Percentiles rank a stretch among this genome's conserved stretches.
Evolutionary conservation across 371 early-diverging fungal genomes (phyloP).

Genomic region (Mortierella sp.): DNA sequence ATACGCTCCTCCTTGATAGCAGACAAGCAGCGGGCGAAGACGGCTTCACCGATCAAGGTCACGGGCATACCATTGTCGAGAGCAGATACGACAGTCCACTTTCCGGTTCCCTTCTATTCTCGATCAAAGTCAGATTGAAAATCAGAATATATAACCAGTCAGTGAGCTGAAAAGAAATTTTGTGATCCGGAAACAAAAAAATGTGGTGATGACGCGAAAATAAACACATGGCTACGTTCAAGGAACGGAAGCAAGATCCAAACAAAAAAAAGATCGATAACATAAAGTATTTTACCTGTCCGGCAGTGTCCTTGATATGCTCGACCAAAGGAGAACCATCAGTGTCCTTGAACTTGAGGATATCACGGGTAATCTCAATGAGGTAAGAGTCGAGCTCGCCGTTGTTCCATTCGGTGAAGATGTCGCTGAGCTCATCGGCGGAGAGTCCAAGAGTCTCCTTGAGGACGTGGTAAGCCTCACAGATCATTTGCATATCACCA

Average conservation of each 20-base stretch:
- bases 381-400: slow-evolving; percentile 97
- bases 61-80: slow-evolving; percentile 95
- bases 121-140: slow-evolving; percentile 10
- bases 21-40: slow-evolving; percentile 97
- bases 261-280: neutral
- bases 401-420: slow-evolving; percentile 96
- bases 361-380: slow-evolving; percentile 96
- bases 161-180: neutral
- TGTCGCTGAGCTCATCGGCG: slow-evolving; percentile 90
- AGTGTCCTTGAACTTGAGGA: slow-evolving; percentile 91
- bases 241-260: neutral
- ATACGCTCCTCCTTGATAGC: slow-evolving; percentile 95
- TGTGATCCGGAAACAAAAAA: neutral
- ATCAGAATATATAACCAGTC: slow-evolving; percentile 10
- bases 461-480: slow-evolving; percentile 96
- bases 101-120: slow-evolving; percentile 97
- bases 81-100: slow-evolving; percentile 97
- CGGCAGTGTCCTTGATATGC: slow-evolving; percentile 97
- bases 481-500: slow-evolving; percentile 99
- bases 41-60: slow-evolving; percentile 98
- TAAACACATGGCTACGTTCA: neutral
- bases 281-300: slow-evolving; percentile 71
- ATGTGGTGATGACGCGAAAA: slow-evolving; percentile 5
- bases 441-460: slow-evolving; percentile 84
- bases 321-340: slow-evolving; percentile 92